A percentile compares a stretch with the other conserved stretches of the same genome.
phyloP scores from a whole-genome alignment of 495 filamentous ascomycete genomes.

The Chaetomium fimeti region DNA sequence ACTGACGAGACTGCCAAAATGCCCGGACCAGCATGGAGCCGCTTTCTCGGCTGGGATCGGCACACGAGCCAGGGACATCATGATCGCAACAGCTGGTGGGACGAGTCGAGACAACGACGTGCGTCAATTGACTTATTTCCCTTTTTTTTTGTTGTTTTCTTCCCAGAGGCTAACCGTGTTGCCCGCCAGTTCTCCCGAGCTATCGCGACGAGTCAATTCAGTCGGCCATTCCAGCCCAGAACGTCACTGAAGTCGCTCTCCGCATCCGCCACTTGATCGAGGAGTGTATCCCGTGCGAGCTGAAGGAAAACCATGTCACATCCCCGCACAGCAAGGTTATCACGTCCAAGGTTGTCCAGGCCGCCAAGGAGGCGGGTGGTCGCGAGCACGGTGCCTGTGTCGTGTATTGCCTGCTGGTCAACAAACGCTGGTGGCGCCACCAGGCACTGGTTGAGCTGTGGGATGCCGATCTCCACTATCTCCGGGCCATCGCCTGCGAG shows the following conservation, averaged over 20 bases:
- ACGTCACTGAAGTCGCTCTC: constrained; percentile 84
- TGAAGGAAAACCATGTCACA: constrained; percentile 69
- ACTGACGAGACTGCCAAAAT: constrained; percentile 16
- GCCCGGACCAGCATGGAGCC: constrained; percentile 39
- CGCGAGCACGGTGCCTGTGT: constrained; percentile 73
- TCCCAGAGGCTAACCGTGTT: background rate
- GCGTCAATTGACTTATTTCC: constrained; percentile 22
- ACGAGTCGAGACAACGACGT: constrained; percentile 43
- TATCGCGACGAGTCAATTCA: constrained; percentile 51
- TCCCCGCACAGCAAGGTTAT: constrained; percentile 79
- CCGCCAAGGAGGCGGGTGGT: constrained; percentile 77
- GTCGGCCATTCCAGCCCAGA: constrained; percentile 62
- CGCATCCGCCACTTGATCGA: constrained; percentile 90
- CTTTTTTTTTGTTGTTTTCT: background rate
- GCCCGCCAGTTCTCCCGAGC: constrained; percentile 58
- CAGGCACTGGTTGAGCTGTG: constrained; percentile 82
- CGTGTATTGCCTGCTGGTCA: constrained; percentile 79
- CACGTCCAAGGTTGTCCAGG: constrained; percentile 70
- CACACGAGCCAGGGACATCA: constrained; percentile 36
- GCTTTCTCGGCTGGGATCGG: constrained; percentile 46
- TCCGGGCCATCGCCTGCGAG: constrained; percentile 83
- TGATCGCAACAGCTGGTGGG: constrained; percentile 36
- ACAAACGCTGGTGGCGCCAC: constrained; percentile 84
- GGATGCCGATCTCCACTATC: constrained; percentile 80
- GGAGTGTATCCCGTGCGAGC: constrained; percentile 80